A percentile compares a stretch with the other conserved stretches of the same genome.
Conservation (phyloP, 129 eudicot genomes). For the Helianthus tuberosus region DNA sequence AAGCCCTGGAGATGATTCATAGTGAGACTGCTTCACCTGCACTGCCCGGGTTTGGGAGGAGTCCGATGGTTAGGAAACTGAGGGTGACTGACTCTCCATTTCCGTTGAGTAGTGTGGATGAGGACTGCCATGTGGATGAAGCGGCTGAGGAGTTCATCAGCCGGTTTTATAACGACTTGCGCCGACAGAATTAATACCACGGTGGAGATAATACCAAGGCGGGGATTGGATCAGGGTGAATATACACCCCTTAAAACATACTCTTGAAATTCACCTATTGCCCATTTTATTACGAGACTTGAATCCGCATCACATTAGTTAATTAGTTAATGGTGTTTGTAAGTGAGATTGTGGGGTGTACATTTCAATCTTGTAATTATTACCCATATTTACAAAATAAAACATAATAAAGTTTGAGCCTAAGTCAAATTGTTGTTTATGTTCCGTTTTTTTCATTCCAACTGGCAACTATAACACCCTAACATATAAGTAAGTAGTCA, state of each 20-base stretch:
- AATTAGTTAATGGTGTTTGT: not conserved
- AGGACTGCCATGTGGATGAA: conserved; percentile 14
- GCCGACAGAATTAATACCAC: not conserved
- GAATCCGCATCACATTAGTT: too few species aligned
- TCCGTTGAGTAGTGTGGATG: conserved; percentile 6
- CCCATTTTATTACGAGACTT: too few species aligned
- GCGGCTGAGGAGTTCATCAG: conserved; percentile 6
- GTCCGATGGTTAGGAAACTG: conserved; percentile 12
- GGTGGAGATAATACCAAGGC: not conserved
- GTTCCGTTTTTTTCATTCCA: too few species aligned
- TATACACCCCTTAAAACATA: too few species aligned
- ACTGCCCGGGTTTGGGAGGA: conserved; percentile 9
- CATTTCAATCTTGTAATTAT: not conserved
- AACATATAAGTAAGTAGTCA: too few species aligned
- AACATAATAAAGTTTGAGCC: not conserved
- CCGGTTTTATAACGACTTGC: conserved; percentile 11
- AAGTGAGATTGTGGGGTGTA: not conserved
- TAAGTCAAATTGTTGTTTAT: not conserved
- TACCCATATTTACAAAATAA: not conserved
- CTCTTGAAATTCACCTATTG: too few species aligned
- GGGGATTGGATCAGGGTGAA: not conserved
- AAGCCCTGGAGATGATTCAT: conserved; percentile 9
- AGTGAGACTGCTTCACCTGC: not conserved
- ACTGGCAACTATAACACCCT: too few species aligned
- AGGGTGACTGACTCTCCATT: conserved; percentile 20